Evolutionary conservation across 257 asterid species (phyloP).

Genomic region (Paulownia fortunei): DNA sequence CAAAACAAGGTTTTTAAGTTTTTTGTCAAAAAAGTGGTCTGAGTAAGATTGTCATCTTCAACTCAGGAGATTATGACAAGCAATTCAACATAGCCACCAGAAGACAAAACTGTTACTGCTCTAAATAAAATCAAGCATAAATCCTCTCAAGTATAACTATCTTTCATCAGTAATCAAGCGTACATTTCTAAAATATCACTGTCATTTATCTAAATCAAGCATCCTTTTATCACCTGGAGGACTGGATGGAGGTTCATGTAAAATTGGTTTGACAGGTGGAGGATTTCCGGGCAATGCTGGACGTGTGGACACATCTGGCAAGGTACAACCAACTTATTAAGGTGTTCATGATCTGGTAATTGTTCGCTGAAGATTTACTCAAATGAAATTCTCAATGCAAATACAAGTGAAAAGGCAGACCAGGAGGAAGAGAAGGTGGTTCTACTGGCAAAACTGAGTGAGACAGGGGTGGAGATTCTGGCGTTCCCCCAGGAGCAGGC

Average conservation of each 20-base stretch:
- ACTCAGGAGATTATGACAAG: not conserved
- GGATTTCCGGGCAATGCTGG: slow-evolving; percentile 47
- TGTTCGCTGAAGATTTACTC: slow-evolving; percentile 22
- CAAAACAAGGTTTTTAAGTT: not conserved
- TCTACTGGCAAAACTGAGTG: slow-evolving; percentile 37
- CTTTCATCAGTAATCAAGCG: slow-evolving; percentile 10
- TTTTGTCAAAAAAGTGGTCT: not conserved
- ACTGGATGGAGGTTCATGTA: slow-evolving; percentile 51
- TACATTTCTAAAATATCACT: slow-evolving; percentile 8
- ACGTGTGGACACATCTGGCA: slow-evolving; percentile 41
- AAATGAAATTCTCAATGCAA: slow-evolving; percentile 20
- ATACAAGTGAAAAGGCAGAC: slow-evolving; percentile 36
- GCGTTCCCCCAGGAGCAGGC: slow-evolving; percentile 42
- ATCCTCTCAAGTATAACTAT: not conserved
- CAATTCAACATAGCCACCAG: not conserved
- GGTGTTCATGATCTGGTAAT: slow-evolving; percentile 21
- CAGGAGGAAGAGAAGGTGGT: slow-evolving; percentile 57
- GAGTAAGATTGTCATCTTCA: slow-evolving; percentile 5
- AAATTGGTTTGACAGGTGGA: slow-evolving; percentile 44
- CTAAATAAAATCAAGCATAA: slow-evolving; percentile 19
- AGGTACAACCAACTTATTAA: slow-evolving; percentile 10
- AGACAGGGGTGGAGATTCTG: slow-evolving; percentile 44
- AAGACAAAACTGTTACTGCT: not conserved
- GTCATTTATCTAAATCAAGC: slow-evolving; percentile 1
- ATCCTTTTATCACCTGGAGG: slow-evolving; percentile 67